These are phyloP conservation scores for Coemansia sp. DNA, from an alignment of 192 early-diverging fungal species.

Conservation along the genomic window DNA sequence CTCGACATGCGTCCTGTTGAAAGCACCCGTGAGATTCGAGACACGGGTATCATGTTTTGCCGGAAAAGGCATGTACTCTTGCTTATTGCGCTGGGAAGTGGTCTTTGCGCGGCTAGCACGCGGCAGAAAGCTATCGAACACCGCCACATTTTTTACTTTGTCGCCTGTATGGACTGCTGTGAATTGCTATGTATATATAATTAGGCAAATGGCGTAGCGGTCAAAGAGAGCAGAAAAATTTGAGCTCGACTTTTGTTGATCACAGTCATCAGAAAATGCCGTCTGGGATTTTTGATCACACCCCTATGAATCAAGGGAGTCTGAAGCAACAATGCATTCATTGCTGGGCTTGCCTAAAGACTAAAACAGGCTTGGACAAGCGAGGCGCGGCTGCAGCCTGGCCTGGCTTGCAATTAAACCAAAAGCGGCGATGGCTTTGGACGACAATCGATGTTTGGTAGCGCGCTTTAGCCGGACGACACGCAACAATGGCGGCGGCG, in stretches of 20 bases:
- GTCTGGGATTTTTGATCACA: no score
- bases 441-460: conserved; percentile 17
- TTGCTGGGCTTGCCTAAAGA: not conserved
- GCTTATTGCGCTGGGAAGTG: not conserved
- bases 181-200: not conserved
- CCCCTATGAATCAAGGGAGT: no score
- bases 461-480: conserved; percentile 24
- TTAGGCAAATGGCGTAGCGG: not conserved
- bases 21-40: not conserved
- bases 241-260: no score
- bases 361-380: not conserved
- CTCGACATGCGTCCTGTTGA: not conserved
- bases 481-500: conserved; percentile 8
- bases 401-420: conserved; percentile 19
- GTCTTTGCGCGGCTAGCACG: not conserved
- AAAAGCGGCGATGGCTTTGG: conserved; percentile 8
- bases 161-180: not conserved
- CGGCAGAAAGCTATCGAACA: not conserved
- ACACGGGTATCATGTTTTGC: not conserved
- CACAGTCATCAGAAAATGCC: no score
- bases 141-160: not conserved
- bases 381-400: conserved; percentile 1
- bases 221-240: not conserved
- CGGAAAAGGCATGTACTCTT: not conserved
- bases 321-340: not conserved